Evolutionary conservation across 495 filamentous ascomycete genomes (phyloP), one percentile per base, ranked within the genome.

Genomic region (Astrocystis sublimbata): DNA sequence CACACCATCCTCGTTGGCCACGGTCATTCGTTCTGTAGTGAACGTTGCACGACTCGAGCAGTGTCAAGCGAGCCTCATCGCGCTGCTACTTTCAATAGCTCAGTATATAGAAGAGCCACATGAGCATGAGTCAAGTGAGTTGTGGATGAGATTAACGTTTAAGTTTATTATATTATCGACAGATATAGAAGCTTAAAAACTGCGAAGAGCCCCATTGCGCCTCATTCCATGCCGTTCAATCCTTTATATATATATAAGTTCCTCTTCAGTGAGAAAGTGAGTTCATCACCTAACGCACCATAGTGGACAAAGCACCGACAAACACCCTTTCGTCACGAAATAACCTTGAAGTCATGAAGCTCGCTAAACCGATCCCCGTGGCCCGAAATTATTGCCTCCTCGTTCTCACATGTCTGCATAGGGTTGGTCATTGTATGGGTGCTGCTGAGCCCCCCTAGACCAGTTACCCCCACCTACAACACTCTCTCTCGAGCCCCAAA

Each of bases 401-500:
- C 31, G 2, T 51, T 19, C 62, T 77, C 63, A 84, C 56, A 69
- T 75, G 62, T 82, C 80, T 46, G 81, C 79, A 65, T 82, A 83
- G 51, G 79, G 80, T 53, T 83, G 70, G 24, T 72, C 79, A 19
- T 82, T 78, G 31, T 81, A 78, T 61, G 73, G 73, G 12, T 80
- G 77, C 21, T 76, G 72, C 19, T 50, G 60, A 4, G 64, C 61
- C 10, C 63, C 65, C 36, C 65, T 62, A 50, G 46, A 53, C 53
- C 68, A 67, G 63, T 63, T 68, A 33, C 59, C 73, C 10, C 76
- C 72, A 50, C 75, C 71, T 4, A 62, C 70, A n/a, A 81, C 70
- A 35, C 73, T 79, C 61, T 81, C 79, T 52, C 69, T 75, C 19
- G 79, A 79, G 33, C 73, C 75, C 79, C 79, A 82, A 69, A 81